Evolutionary conservation across 225 moss, liverwort and hornwort species (phyloP), one percentile per base, ranked within the genome.

Genomic region (Marchantia paleacea): DNA sequence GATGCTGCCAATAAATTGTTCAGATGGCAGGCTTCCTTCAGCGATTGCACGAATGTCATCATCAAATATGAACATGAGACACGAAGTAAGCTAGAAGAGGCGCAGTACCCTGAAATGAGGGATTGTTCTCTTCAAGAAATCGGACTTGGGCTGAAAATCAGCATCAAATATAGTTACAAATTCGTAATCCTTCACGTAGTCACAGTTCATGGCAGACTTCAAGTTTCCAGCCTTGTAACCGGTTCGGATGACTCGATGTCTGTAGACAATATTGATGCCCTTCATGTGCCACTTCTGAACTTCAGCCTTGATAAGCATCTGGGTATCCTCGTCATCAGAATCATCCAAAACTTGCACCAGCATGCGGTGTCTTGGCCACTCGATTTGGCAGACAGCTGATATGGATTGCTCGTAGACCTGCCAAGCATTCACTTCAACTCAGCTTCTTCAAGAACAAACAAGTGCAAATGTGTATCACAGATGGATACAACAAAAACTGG

Each of bases 401-500:
- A 97, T 94, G 4, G 97, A 97, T 69, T 97, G 96, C 89, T 97
- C 94, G 69, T 96, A 96, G 60, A 96, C 96, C 96, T 96, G 87
- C 78, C 12, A 75, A 7, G 57, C 50, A 55, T 53, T 14, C 74
- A 55, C 12, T 22, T 74, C 55, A 74, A 24, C 74, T 74, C 54
- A 55, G 54, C 9, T 51, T 73, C 26, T 0, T 29, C 1, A 74
- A 6, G 5, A 55, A 19, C 0, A 16, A 14, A 55, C 53, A 55
- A 8, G 26, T 52, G 8, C 3, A 28, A 13, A 61, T 9, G 10
- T 11, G 0, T 58, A 60, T 18, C 47, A 31, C 75, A 13, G 25
- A 11, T 24, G 52, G 52, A 52, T 3, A 12, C 26, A 14, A 66
- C 14, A 29, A 11, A 66, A 66, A 10, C 12, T 9, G 29, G 11